These are phyloP conservation scores for Malania oleifera DNA, from an alignment of 164 flowering plant species.

Conservation along the genomic window DNA sequence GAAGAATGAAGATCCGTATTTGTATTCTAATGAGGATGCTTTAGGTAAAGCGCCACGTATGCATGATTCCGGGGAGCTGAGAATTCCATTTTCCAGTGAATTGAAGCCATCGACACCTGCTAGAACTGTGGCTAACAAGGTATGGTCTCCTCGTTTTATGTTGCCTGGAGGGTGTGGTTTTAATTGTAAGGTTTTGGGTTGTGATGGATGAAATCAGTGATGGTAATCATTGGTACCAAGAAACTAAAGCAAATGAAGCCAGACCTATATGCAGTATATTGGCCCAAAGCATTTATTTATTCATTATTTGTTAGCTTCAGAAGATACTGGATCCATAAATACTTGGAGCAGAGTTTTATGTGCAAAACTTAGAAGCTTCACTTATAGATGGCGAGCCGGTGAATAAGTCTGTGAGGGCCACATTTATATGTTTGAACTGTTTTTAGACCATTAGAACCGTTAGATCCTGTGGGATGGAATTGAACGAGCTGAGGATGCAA, in stretches of 20 bases:
- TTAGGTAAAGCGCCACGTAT: slow-evolving; percentile 3
- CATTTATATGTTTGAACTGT: too few relatives aligned
- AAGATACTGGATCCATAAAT: too few relatives aligned
- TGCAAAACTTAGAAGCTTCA: too few relatives aligned
- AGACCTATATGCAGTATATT: too few relatives aligned
- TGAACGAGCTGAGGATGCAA: too few relatives aligned
- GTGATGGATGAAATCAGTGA: background rate
- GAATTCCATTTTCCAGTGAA: slow-evolving; percentile 34
- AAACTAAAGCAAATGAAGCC: background rate
- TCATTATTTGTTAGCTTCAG: too few relatives aligned
- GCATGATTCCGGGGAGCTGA: slow-evolving; percentile 29
- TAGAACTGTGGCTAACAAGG: slow-evolving; percentile 32
- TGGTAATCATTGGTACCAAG: background rate
- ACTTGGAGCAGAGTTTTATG: too few relatives aligned
- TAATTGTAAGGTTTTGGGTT: background rate
- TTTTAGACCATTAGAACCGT: too few relatives aligned
- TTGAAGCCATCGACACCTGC: slow-evolving; percentile 45
- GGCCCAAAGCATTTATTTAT: too few relatives aligned
- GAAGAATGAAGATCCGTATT: slow-evolving; percentile 8
- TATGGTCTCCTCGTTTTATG: slow-evolving; percentile 8
- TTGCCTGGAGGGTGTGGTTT: background rate
- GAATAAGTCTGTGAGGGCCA: too few relatives aligned
- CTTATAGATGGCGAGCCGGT: too few relatives aligned
- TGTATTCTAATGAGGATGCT: slow-evolving; percentile 9
- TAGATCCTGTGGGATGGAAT: too few relatives aligned